Evolutionary conservation across 345 rosid genomes (phyloP), one percentile per base, ranked within the genome.

Genomic region (Raphanus sativus): DNA sequence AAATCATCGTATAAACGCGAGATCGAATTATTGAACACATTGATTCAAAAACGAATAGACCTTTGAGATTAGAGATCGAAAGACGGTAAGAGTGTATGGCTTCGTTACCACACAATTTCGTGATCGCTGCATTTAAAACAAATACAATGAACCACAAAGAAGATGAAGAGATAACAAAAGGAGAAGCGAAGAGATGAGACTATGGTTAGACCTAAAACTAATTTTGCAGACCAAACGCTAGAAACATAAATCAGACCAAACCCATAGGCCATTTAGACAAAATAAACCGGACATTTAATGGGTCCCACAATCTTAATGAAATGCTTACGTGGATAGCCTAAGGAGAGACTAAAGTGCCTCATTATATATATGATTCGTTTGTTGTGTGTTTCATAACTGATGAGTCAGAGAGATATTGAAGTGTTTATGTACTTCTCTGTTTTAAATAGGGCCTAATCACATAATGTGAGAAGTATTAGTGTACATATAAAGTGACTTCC

Each of bases 1-100:
- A 84, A 85, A 81, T 86, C 86, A 86, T 89, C 78, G 36, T 29
- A 1, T 21, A 67, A 73, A 66, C 69, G 71, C 16, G 48, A 36
- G 62, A 73, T 73, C 32, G 60, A 52, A 61, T 73, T 79, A 74
- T 62, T 79, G 50, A 74, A 74, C 8, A 71, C 70, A 28, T 73
- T 15, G 77, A 79, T 79, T 79, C 82, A 42, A 74, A 74, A 74
- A 79, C 78, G 54, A 79, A 79, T 40, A 74, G 21, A 63, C 68
- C 78, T 68, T 74, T 74, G 40, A 79, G 82, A 74, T 73, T 74
- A 4, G 75, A 74, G 45, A 73, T 79, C 9, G 82, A 68, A 29
- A 73, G 82, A 74, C 36, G 70, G 69, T 58, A 52, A 38, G 78
- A 63, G 26, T 38, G 5, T 52, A 62, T 59, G 8, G 75, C 78